Percentiles rank a stretch among this genome's conserved stretches.
These are phyloP conservation scores for Candida wancherniae DNA, from an alignment of 805 yeast genomes.

Conservation along the genomic window DNA sequence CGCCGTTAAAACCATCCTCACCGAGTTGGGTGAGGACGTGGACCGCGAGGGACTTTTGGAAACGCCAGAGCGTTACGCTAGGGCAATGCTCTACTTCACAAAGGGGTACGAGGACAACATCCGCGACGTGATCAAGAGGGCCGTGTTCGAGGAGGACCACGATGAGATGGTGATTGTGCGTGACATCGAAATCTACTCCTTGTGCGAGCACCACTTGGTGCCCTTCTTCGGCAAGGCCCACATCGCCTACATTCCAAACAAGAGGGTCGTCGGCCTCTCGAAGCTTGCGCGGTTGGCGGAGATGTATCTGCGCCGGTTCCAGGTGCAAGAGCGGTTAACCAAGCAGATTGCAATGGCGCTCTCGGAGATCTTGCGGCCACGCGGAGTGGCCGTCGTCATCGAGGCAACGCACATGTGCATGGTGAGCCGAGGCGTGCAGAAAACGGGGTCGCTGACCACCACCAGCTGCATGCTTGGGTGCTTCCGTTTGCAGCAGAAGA, in stretches of 20 bases:
- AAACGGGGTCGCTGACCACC: conserved; percentile 87
- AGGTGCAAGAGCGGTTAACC: conserved; percentile 96
- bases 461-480: conserved; percentile 98
- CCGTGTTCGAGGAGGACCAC: conserved; percentile 96
- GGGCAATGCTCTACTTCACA: conserved; percentile 93
- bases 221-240: conserved; percentile 97
- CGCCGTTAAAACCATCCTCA: conserved; percentile 73
- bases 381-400: conserved; percentile 97
- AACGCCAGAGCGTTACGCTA: conserved; percentile 94
- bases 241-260: conserved; percentile 96
- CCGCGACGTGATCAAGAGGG: conserved; percentile 85
- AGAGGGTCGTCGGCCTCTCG: conserved; percentile 85
- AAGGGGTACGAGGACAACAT: conserved; percentile 95
- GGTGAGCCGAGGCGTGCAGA: conserved; percentile 97
- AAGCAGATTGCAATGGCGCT: conserved; percentile 97
- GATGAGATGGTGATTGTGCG: conserved; percentile 98
- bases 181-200: conserved; percentile 85
- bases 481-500: conserved; percentile 88
- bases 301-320: conserved; percentile 92
- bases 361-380: conserved; percentile 83
- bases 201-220: conserved; percentile 97
- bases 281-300: conserved; percentile 95
- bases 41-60: conserved; percentile 84
- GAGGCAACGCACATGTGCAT: conserved; percentile 99
- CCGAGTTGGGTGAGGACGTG: conserved; percentile 89